Evolutionary conservation across 1,139 yeast genomes (phyloP), one percentile per base, ranked within the genome.

Genomic region (Suhomyces atakaporum): DNA sequence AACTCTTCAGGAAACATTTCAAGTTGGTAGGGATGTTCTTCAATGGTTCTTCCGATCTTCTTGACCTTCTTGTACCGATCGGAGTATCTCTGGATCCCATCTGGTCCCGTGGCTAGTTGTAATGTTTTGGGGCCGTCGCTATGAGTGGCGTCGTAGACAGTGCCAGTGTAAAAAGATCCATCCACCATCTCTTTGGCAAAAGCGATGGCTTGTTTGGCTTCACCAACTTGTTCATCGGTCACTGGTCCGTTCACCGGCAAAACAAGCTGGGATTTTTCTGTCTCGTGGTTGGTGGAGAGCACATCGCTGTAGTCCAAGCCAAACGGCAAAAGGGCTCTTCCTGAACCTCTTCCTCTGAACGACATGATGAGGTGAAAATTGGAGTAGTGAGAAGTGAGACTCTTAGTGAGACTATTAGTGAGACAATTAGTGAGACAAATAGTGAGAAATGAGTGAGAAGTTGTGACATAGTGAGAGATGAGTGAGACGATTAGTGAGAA

Each of bases 1-100:
- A 92, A 66, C 57, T 92, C 97, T 16, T 69, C 72, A 1, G 97
- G 97, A 59, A 90, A 87, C 44, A 84, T 73, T 39, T 77, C 79
- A 18, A 76, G 50, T 43, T 75, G 75, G 56, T 83, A 88, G 1
- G 96, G 96, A 62, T 87, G 94, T 40, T 86, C 95, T 46, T 83
- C 84, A 12, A 85, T 77, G 3, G 94, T 81, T 38, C 84, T 73
- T 1, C 92, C 92, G n/a, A 82, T 75, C 51, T 77, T 82, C 39
- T 86, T 76, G 45, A 79, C 81, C 54, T 84, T 84, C 47, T 84
- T 71, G 56, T 83, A 86, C 52, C 70, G 73, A 56, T 86, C 95
- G 3, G 89, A 77, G 54, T 84, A 84, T 50, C 95, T 70, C 50
- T 80, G 77, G 27, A 86, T 75, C 0, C 88, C 88, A 54, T 83